phyloP scores from a whole-genome alignment of 164 flowering plant genomes.

The Kalanchoe fedtschenkoi region DNA sequence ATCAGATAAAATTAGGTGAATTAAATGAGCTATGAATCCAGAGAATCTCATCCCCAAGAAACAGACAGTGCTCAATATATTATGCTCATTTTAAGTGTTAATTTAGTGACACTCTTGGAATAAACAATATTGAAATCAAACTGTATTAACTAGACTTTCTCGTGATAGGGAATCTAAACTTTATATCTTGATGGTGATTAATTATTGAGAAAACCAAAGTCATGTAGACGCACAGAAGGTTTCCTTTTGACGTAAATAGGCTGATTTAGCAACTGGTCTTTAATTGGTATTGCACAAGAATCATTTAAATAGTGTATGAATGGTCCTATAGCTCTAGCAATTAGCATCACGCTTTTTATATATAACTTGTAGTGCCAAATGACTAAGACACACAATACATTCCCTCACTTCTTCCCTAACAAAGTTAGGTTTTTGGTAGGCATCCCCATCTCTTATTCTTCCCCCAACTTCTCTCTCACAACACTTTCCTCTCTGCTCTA shows the following conservation, averaged over 20 bases:
- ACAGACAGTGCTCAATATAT: too few relatives aligned
- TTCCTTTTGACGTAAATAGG: neutral
- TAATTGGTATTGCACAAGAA: neutral
- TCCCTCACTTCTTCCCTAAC: neutral
- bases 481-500: neutral
- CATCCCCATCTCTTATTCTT: neutral
- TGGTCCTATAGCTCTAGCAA: too few relatives aligned
- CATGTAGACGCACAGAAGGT: neutral
- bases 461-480: neutral
- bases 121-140: too few relatives aligned
- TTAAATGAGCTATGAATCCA: too few relatives aligned
- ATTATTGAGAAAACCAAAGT: neutral
- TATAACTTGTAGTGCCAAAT: conserved; percentile 5
- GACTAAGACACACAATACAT: neutral
- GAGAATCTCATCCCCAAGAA: too few relatives aligned
- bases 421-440: conserved; percentile 5
- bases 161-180: too few relatives aligned
- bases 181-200: neutral
- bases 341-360: neutral
- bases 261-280: neutral
- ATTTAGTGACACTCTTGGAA: too few relatives aligned
- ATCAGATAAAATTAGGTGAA: too few relatives aligned
- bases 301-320: neutral
- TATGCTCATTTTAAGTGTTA: too few relatives aligned
- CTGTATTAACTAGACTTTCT: too few relatives aligned